Percentiles rank a stretch among this genome's conserved stretches.
These are phyloP conservation scores for Moniliella sp. DNA, from an alignment of 1,284 basidiomycete species.

Conservation along the genomic window DNA sequence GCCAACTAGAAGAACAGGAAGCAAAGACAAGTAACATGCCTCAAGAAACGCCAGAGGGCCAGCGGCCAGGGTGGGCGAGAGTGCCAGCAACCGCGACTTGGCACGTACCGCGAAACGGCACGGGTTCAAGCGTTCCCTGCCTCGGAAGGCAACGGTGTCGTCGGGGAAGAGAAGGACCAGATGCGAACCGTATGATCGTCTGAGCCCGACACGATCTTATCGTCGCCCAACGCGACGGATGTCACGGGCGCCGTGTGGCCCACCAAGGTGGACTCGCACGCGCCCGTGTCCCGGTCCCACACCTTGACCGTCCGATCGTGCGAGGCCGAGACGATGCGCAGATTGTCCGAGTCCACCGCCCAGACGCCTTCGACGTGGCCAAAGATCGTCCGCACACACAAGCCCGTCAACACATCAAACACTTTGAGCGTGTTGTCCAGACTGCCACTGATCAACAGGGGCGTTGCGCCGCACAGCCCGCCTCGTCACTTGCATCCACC, in stretches of 20 bases:
- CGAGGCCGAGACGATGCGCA: constrained; percentile 71
- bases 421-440: constrained; percentile 87
- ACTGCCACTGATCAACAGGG: constrained; percentile 55
- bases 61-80: no score
- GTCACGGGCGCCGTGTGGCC: constrained; percentile 86
- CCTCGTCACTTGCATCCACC: constrained; percentile 1
- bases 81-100: no score
- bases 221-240: constrained; percentile 68
- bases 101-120: no score
- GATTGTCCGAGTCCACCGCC: constrained; percentile 74
- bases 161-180: no score
- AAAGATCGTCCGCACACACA: constrained; percentile 63
- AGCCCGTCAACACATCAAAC: constrained; percentile 79
- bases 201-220: constrained; percentile 81
- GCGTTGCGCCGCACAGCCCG: neutral
- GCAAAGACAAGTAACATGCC: no score
- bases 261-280: constrained; percentile 69
- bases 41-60: no score
- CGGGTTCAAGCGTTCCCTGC: no score
- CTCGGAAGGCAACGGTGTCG: no score
- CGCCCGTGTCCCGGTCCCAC: constrained; percentile 75
- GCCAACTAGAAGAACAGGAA: no score
- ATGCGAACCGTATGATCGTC: constrained; percentile 54
- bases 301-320: constrained; percentile 74
- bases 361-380: constrained; percentile 85